Evolutionary conservation across 1,284 basidiomycete genomes (phyloP), one percentile per base, ranked within the genome.

Genomic region (Dichomitus squalens): DNA sequence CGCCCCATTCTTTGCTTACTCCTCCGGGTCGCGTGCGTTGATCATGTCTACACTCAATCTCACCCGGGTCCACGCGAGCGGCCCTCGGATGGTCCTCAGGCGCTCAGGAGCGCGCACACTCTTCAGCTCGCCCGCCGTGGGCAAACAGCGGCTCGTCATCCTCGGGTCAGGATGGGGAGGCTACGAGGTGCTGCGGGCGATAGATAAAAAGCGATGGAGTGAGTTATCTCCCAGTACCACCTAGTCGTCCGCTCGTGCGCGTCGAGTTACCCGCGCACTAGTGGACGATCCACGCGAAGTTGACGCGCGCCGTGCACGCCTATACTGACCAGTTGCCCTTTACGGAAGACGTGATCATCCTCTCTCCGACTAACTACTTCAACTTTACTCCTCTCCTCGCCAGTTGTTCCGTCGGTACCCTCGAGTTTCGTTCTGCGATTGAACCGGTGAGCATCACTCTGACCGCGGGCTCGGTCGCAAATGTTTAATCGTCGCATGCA

Each of bases 111-210:
- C 39, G 20, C 67, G 71, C 18, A 53, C 57, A 1, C 70, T 71
- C 58, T 68, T 66, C 54, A 61, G 58, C 20, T 70, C 68, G 4
- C 58, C 67, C 0, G 25, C 63, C 2, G 38, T 63, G 6, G 67
- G 66, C 46, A 88, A 86, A 64, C 80, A 88, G 60, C 81, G 83
- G 33, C 79, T 94, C 23, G 85, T 94, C n/a, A 87, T 95, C 56
- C 76, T 94, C 1, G 92, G 93, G 1, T 89, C 87, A 7, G 92
- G 92, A 21, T 95, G 92, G 92, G 92, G 88, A 55, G 92, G 92
- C 0, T 93, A 92, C 67, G 86, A 87, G 63, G 74, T 92, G 4
- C 76, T 90, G 33, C 75, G 83, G 49, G 78, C 79, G 4, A 73
- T 90, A 1, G 85, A 90, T 70, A 88, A 86, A 71, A 85, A 83